A percentile compares a stretch with the other conserved stretches of the same genome.
Conservation (phyloP, 2,329 filamentous ascomycete genomes). For the Xylariaceae sp. region DNA sequence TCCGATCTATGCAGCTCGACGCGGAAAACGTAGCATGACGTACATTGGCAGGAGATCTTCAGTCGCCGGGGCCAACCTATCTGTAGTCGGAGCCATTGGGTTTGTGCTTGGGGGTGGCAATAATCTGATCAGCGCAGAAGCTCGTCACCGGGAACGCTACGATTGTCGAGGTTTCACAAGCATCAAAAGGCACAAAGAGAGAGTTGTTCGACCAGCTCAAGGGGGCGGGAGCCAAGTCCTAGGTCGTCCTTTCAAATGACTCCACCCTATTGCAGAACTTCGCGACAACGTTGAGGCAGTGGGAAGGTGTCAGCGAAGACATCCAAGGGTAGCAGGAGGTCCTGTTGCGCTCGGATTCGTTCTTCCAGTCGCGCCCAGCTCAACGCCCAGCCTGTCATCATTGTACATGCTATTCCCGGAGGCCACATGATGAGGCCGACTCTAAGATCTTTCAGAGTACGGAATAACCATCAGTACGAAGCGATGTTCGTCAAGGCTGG, state of each 20-base stretch:
- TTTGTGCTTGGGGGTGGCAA: constrained; percentile 4
- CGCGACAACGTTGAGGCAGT: background rate
- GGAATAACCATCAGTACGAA: background rate
- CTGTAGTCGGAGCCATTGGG: background rate
- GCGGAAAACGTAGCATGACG: constrained; percentile 1
- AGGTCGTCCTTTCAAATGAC: constrained; percentile 4
- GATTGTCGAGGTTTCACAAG: background rate
- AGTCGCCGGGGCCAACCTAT: constrained; percentile 1
- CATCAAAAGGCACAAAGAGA: background rate
- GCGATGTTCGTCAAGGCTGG: background rate
- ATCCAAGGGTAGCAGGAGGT: background rate
- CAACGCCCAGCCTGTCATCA: background rate
- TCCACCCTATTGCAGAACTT: background rate
- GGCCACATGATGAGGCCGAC: background rate
- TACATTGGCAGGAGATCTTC: constrained; percentile 2
- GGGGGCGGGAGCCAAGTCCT: constrained; percentile 1
- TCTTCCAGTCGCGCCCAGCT: background rate
- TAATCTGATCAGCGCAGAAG: constrained; percentile 2
- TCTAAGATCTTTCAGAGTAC: background rate
- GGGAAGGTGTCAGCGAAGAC: background rate
- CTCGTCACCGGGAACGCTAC: constrained; percentile 3
- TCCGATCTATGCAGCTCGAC: constrained; percentile 2
- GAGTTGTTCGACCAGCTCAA: constrained; percentile 1
- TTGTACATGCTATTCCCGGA: background rate
- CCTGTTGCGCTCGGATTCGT: background rate